Evolutionary conservation across 2,329 filamentous ascomycete genomes (phyloP), one percentile per base, ranked within the genome.

Genomic region (Ceratocystis lukuohia): DNA sequence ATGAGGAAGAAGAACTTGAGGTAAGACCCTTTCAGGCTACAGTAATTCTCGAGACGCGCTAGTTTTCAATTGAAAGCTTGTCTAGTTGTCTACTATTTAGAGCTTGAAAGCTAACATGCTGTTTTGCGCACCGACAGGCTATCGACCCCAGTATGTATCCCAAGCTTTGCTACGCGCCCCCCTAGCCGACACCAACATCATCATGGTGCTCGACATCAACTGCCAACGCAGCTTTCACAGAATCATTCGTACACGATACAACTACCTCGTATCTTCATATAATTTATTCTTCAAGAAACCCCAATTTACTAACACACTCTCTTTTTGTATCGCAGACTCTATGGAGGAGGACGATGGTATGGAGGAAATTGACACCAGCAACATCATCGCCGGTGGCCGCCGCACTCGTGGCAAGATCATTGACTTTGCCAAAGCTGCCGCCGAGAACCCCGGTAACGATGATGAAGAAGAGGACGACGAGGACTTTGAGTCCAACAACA

Each of bases 321-420:
- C 20, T 53, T 53, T 17, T 33, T 57, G 48, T n/a, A 37, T n/a
- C 33, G 28, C 75, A 77, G 82, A 79, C 37, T 62, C 22, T 63
- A 72, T 71, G 69, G 87, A 88, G 71, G 88, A 89, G 65, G 88
- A 88, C 57, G 90, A 91, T 73, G 88, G 89, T 76, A 84, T 96
- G 81, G 89, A 95, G 75, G 92, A 93, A 78, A 96, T 99, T 75
- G 90, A 96, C 74, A 80, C 84, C 67, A 84, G 84, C 75, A 97
- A 97, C 82, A 96, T 97, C 75, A 86, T 97, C 74, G 75, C 79
- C 68, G 83, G 81, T 70, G 87, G 87, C 69, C 84, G 87, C 72
- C 93, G 94, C 76, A 97, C 93, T 70, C 93, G 93, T 73, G 92
- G 92, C 74, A 89, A 90, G 77, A 83, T 86, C 73, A 96, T 97